Base-by-base conservation (phyloP, 345 rosid species). In the Arabis alpina region DNA sequence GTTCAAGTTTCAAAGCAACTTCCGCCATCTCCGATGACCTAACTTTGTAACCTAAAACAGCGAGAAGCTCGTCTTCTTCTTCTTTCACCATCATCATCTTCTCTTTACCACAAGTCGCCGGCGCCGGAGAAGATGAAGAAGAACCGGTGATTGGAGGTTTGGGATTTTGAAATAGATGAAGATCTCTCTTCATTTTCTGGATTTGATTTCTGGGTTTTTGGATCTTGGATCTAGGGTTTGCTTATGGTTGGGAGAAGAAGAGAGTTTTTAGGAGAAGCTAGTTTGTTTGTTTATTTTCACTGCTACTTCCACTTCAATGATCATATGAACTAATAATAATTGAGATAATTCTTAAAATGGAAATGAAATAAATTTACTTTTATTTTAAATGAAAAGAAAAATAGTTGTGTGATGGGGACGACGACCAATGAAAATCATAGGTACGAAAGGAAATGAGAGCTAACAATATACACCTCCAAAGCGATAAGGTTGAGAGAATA, bases 1-100 rank as follows among this genome's bases (percentile, higher is more conserved):
- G 96, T 44, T 89, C 97, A 1, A 91, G 87, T 78, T 91, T 91
- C 15, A 79, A 82, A 10, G 96, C 97, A 7, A 91, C 96, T n/a
- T 87, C 96, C 0, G 83, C 93, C 97, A 91, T 89, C 74, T 91
- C 97, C 5, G 96, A 83, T 8, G 91, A 73, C 69, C 76, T 74
- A 0, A 91, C 97, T 23, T 86, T 86, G 84, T 91, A 91, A 2
- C 97, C 97, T 51, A 89, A 37, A 14, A 79, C 84, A 4, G 88
- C 93, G 16, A 91, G 70, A 3, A 87, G 83, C 80, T 89, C 97
- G 10, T 73, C 73, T 19, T 68, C 88, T 3, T 79, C 85, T 40
- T 72, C 80, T 80, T 87, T 78, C 0, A 57, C 43, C 74, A 80
- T 65, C 90, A 76, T 86, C 41, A 74, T 70, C 63, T 88, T 88